phyloP scores from a whole-genome alignment of 352 stramenopile genomes.

The Phytophthora ramorum region DNA sequence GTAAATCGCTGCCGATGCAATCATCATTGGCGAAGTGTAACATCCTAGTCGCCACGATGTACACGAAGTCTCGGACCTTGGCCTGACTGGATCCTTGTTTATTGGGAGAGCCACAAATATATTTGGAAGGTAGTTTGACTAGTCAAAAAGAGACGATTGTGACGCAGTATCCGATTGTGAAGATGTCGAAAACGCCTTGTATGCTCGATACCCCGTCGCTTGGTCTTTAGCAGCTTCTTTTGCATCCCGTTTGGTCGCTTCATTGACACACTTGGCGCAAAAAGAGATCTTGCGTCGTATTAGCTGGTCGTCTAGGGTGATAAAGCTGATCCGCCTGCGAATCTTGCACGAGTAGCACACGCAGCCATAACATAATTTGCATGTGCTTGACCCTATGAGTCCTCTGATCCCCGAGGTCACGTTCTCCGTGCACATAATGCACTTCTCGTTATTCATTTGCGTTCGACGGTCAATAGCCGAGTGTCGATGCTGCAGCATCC shows the following conservation, averaged over 20 bases:
- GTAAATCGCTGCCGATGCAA: no score
- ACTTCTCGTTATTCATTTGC: slow-evolving; percentile 13
- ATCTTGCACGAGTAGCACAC: slow-evolving; percentile 24
- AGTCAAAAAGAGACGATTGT: slow-evolving; percentile 9
- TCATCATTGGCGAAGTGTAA: no score
- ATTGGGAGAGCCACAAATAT: not conserved
- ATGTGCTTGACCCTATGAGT: slow-evolving; percentile 26
- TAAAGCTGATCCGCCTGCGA: slow-evolving; percentile 40
- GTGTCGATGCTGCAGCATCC: slow-evolving; percentile 30
- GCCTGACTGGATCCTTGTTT: not conserved
- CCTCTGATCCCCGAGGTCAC: slow-evolving; percentile 23
- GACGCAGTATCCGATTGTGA: slow-evolving; percentile 29
- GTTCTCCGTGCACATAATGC: slow-evolving; percentile 29
- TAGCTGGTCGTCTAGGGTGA: slow-evolving; percentile 33
- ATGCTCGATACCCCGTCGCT: slow-evolving; percentile 27
- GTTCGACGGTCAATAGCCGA: slow-evolving; percentile 8
- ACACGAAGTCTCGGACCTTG: no score
- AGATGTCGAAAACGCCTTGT: slow-evolving; percentile 30
- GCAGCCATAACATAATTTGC: slow-evolving; percentile 27
- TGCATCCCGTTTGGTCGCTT: slow-evolving; percentile 33
- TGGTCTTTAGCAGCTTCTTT: slow-evolving; percentile 27
- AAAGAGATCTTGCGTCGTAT: slow-evolving; percentile 43
- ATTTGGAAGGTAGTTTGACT: not conserved
- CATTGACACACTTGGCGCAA: slow-evolving; percentile 42
- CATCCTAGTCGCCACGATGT: no score